Conservation (phyloP, 73 alveolate species). For the Tetrahymena malaccensis region DNA sequence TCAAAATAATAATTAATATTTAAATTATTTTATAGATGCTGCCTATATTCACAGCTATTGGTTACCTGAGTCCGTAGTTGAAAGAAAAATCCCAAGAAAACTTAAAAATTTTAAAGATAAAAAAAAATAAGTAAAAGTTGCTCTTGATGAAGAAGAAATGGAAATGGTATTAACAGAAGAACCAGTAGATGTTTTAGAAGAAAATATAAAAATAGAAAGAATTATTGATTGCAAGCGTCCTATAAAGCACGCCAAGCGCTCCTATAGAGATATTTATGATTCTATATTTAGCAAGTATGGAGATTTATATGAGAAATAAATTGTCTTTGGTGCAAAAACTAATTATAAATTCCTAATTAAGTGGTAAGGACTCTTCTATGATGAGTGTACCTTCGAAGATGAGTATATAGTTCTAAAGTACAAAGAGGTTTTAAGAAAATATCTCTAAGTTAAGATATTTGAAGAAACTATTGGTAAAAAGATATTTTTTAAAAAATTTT, state of each 20-base stretch:
- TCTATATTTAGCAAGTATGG: neutral
- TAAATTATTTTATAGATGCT: neutral
- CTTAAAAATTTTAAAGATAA: constrained; percentile 32
- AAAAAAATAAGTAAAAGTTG: constrained; percentile 11
- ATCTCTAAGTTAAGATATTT: constrained; percentile 17
- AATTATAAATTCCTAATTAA: constrained; percentile 42
- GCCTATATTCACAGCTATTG: constrained; percentile 43
- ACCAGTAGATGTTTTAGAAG: constrained; percentile 36
- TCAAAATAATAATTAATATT: no score
- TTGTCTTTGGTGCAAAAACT: constrained; percentile 13
- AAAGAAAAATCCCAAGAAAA: constrained; percentile 18
- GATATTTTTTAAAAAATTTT: neutral
- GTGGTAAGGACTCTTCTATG: constrained; percentile 51
- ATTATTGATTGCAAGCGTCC: constrained; percentile 40
- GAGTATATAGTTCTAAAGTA: constrained; percentile 7
- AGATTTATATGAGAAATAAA: neutral
- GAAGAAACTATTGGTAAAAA: constrained; percentile 25
- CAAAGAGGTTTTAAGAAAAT: constrained; percentile 7
- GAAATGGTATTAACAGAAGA: constrained; percentile 12
- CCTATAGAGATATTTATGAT: constrained; percentile 13
- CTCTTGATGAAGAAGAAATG: constrained; percentile 14
- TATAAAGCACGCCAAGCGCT: constrained; percentile 12
- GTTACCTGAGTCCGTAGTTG: constrained; percentile 15
- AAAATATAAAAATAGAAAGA: constrained; percentile 47
- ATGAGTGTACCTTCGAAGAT: constrained; percentile 49